These are phyloP conservation scores for Ceratocystis cacaofunesta DNA, from an alignment of 2,329 filamentous ascomycete genomes.

Conservation along the genomic window DNA sequence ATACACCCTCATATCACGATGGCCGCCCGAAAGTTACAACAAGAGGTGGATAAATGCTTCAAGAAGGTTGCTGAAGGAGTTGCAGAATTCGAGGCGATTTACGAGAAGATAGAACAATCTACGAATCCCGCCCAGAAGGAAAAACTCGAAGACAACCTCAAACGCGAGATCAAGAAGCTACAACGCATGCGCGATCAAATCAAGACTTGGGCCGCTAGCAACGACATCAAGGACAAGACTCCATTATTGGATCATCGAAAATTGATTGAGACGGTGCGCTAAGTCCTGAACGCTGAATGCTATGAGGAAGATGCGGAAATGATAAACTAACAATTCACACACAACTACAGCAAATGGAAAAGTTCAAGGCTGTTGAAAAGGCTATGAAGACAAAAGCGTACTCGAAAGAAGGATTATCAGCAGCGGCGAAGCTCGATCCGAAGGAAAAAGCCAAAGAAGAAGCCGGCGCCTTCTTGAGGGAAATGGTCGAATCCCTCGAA, in stretches of 20 bases:
- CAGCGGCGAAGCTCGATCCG: slow-evolving; percentile 87
- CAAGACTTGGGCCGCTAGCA: slow-evolving; percentile 96
- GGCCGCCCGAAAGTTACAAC: slow-evolving; percentile 89
- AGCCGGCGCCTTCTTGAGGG: slow-evolving; percentile 68
- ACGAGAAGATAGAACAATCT: slow-evolving; percentile 92
- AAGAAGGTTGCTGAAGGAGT: slow-evolving; percentile 95
- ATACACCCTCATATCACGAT: slow-evolving; percentile 37
- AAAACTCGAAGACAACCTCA: slow-evolving; percentile 93
- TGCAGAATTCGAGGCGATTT: slow-evolving; percentile 79
- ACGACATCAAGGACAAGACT: slow-evolving; percentile 99
- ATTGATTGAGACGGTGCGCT: slow-evolving; percentile 83
- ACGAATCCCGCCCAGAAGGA: slow-evolving; percentile 92
- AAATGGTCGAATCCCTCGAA: slow-evolving; percentile 82
- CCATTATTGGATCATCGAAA: slow-evolving; percentile 86
- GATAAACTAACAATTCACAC: slow-evolving; percentile 18
- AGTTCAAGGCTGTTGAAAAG: slow-evolving; percentile 99
- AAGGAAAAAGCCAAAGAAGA: slow-evolving; percentile 92
- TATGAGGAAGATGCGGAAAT: slow-evolving; percentile 5
- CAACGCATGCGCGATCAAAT: slow-evolving; percentile 95
- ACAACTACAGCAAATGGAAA: slow-evolving; percentile 76
- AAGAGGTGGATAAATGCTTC: slow-evolving; percentile 99
- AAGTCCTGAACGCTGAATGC: slow-evolving; percentile 18
- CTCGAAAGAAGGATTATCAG: slow-evolving; percentile 90
- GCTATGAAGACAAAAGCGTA: slow-evolving; percentile 99
- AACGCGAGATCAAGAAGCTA: slow-evolving; percentile 99